A percentile compares a stretch with the other conserved stretches of the same genome.
phyloP scores from a whole-genome alignment of 805 yeast species.

The Citeromyces nyonsensis region DNA sequence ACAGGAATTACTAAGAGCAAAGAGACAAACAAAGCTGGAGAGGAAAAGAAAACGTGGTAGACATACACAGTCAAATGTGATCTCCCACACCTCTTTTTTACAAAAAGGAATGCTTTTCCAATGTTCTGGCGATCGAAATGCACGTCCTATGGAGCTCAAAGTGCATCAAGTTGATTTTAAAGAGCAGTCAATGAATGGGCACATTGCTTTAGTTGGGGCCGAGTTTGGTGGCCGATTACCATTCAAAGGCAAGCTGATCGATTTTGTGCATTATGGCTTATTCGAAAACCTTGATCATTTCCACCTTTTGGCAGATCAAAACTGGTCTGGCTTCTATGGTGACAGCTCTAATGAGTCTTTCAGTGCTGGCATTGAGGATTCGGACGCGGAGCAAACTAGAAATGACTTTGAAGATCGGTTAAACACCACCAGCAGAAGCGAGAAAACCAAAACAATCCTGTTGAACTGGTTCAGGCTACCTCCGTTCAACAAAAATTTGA shows the following conservation, averaged over 20 bases:
- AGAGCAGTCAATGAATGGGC: not conserved
- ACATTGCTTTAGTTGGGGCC: not conserved
- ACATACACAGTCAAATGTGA: too few relatives aligned
- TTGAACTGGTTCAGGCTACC: conserved; percentile 17
- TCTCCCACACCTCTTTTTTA: not conserved
- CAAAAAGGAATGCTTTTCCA: not conserved
- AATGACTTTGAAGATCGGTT: not conserved
- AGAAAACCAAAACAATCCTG: conserved; percentile 4
- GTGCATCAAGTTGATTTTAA: not conserved
- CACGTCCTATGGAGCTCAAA: not conserved
- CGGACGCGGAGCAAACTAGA: not conserved
- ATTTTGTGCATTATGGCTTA: conserved; percentile 13
- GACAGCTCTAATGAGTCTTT: not conserved
- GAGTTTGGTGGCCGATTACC: conserved; percentile 3
- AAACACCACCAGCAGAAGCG: too few relatives aligned
- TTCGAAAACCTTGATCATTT: conserved; percentile 12
- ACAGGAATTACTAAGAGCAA: too few relatives aligned
- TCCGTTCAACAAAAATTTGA: conserved; percentile 16
- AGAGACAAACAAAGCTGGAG: too few relatives aligned
- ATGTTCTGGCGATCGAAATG: not conserved
- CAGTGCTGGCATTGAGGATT: not conserved
- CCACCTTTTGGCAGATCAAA: conserved; percentile 12
- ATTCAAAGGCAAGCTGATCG: conserved; percentile 14
- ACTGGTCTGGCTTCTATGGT: conserved; percentile 9
- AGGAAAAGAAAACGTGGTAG: too few relatives aligned